Evolutionary conservation across 495 filamentous ascomycete genomes (phyloP), one percentile per base, ranked within the genome.

Genomic region (Neurospora tetrasperma): DNA sequence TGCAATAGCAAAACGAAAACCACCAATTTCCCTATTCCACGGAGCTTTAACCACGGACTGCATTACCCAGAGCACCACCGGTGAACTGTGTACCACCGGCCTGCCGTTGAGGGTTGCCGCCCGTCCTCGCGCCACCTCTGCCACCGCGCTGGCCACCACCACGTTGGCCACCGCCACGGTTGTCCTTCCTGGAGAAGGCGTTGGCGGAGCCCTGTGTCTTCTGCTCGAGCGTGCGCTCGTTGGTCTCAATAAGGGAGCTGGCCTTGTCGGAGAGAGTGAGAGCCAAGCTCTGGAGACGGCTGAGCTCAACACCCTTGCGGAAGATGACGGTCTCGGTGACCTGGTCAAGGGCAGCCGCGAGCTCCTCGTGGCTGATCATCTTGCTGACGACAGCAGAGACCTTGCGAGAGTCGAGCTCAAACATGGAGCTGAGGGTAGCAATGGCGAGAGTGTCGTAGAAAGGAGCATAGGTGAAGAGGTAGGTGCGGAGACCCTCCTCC

Each of bases 361-460:
- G 89, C 78, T 99, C 96, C 81, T 99, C 96, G 84, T 99, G 96
- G 73, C 94, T 97, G 82, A 98, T 98, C 96, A 99, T 99, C 85
- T 96, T 97, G 88, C 92, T 95, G 79, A 99, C 90, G 73, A 99
- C 89, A n/a, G 96, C 93, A 12, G 91, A 85, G 42, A 97, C 95
- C 86, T 97, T 98, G 83, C 90, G 90, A 75, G 91, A 87, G 42
- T 92, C 86, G 4, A 99, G 91, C 80, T 98, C 95, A 83, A 99
- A 99, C 96, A 99, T 98, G 70, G 85, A 88, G 68, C 93, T 91
- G 71, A 99, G 87, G 2, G 93, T 94, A 74, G 85, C 84, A 79
- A 98, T 86, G 74, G 93, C 90, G 70, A 99, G 89, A 42, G 96
- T 99, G 83, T 98, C 96, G 85, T 99, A 99, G 88, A 95, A 99